phyloP scores from a whole-genome alignment of 345 rosid species.

The Conringia planisiliqua region DNA sequence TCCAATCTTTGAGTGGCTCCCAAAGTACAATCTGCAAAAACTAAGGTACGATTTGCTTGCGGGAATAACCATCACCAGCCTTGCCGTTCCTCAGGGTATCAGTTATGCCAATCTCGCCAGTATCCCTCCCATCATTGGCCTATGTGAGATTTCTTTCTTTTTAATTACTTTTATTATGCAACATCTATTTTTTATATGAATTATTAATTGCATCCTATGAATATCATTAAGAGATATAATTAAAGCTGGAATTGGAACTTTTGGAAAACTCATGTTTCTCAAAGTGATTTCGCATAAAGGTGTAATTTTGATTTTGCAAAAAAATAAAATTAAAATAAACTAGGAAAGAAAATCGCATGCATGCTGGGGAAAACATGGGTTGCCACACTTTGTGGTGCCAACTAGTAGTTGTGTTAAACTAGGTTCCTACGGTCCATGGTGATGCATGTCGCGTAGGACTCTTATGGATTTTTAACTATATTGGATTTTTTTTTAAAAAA shows the following conservation, averaged over 20 bases:
- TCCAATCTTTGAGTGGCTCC: slow-evolving; percentile 80
- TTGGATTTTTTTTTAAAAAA: too few species aligned
- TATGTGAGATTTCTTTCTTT: slow-evolving; percentile 44
- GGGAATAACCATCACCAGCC: slow-evolving; percentile 85
- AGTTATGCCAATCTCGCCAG: slow-evolving; percentile 88
- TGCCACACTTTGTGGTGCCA: too few species aligned
- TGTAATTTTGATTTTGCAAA: background rate
- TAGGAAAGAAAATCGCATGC: background rate
- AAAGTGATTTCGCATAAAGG: background rate
- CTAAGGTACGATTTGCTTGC: slow-evolving; percentile 71
- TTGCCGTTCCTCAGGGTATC: slow-evolving; percentile 94
- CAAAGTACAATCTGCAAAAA: slow-evolving; percentile 46
- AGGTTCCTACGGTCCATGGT: too few species aligned
- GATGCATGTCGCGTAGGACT: too few species aligned
- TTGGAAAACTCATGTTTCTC: background rate
- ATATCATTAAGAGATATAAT: background rate
- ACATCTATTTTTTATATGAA: background rate
- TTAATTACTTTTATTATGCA: background rate
- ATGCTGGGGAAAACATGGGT: background rate
- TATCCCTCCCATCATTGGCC: slow-evolving; percentile 80
- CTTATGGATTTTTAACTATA: too few species aligned
- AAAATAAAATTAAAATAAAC: background rate
- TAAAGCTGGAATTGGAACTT: background rate
- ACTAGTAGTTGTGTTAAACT: too few species aligned
- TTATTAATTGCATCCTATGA: background rate